These are phyloP conservation scores for Zopfia rhizophila DNA, from an alignment of 2,329 filamentous ascomycete species.

Conservation along the genomic window DNA sequence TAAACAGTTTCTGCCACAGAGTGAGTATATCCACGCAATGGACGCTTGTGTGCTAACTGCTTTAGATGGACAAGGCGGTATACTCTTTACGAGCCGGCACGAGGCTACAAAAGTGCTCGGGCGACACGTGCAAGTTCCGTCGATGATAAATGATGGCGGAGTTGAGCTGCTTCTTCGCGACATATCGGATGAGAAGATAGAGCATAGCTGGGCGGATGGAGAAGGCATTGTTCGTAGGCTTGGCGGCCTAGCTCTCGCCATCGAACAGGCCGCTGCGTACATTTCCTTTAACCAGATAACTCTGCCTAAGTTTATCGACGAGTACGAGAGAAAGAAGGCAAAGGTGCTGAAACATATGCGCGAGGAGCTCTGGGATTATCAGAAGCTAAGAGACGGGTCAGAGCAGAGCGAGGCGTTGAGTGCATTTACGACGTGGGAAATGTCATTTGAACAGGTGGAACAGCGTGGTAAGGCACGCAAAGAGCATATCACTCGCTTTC, in stretches of 20 bases:
- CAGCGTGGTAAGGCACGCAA: background rate
- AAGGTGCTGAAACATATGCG: slow-evolving; percentile 13
- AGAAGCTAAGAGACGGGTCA: slow-evolving; percentile 9
- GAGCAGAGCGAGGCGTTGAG: slow-evolving; percentile 7
- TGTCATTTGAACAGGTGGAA: slow-evolving; percentile 15
- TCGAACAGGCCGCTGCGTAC: slow-evolving; percentile 20
- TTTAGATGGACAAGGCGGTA: slow-evolving; percentile 11
- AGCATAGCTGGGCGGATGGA: slow-evolving; percentile 7
- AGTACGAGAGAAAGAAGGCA: slow-evolving; percentile 14
- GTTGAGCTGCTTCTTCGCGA: slow-evolving; percentile 11
- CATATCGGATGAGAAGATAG: slow-evolving; percentile 3
- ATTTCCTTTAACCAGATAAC: slow-evolving; percentile 9
- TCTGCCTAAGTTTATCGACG: slow-evolving; percentile 4
- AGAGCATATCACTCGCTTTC: slow-evolving; percentile 7
- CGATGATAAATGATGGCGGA: slow-evolving; percentile 10
- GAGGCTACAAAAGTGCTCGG: slow-evolving; percentile 8
- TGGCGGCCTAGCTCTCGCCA: too few species aligned
- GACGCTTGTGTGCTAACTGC: slow-evolving; percentile 6
- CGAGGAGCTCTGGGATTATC: slow-evolving; percentile 13
- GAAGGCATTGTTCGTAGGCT: slow-evolving; percentile 10
- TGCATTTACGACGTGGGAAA: slow-evolving; percentile 16
- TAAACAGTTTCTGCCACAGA: slow-evolving; percentile 10
- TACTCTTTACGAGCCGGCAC: slow-evolving; percentile 15
- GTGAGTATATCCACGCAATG: slow-evolving; percentile 7
- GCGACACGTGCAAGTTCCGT: slow-evolving; percentile 6